phyloP scores from a whole-genome alignment of 2,329 filamentous ascomycete species.

The Dactylellina haptotyla region DNA sequence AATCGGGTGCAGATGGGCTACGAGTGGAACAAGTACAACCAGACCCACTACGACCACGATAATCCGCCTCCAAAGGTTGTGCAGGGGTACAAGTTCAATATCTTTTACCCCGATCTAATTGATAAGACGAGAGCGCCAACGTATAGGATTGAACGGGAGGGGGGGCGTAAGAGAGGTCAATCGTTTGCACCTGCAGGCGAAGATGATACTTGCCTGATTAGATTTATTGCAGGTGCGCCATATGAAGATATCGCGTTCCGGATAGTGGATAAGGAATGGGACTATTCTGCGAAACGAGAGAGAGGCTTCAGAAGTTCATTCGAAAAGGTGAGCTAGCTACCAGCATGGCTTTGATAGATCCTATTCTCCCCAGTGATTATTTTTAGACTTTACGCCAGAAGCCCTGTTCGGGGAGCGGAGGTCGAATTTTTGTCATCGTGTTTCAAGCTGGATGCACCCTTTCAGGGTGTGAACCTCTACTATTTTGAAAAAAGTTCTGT shows the following conservation, averaged over 20 bases:
- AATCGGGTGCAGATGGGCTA: conserved; percentile 99
- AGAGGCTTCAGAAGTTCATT: conserved; percentile 96
- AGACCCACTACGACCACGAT: conserved; percentile 98
- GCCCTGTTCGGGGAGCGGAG: too few relatives aligned
- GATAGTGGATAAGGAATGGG: conserved; percentile 98
- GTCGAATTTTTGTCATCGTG: too few relatives aligned
- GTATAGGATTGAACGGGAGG: conserved; percentile 93
- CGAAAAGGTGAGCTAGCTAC: conserved; percentile 77
- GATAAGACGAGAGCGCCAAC: conserved; percentile 94
- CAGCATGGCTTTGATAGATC: conserved; percentile 43
- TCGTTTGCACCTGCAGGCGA: conserved; percentile 93
- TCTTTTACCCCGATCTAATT: conserved; percentile 97
- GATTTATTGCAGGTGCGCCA: conserved; percentile 92
- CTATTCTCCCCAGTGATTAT: conserved; percentile 5
- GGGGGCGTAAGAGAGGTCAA: conserved; percentile 87
- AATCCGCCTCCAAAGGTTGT: conserved; percentile 98
- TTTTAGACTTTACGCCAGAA: too few relatives aligned
- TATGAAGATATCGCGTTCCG: conserved; percentile 98
- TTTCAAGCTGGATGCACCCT: too few relatives aligned
- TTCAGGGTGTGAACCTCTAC: background rate
- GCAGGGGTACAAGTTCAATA: conserved; percentile 99
- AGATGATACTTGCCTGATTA: conserved; percentile 95
- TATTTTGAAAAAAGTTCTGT: background rate
- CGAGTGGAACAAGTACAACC: conserved; percentile 99
- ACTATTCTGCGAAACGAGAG: conserved; percentile 95